These are phyloP conservation scores for Saprolegnia diclina DNA, from an alignment of 352 stramenopile species.

Conservation along the genomic window DNA sequence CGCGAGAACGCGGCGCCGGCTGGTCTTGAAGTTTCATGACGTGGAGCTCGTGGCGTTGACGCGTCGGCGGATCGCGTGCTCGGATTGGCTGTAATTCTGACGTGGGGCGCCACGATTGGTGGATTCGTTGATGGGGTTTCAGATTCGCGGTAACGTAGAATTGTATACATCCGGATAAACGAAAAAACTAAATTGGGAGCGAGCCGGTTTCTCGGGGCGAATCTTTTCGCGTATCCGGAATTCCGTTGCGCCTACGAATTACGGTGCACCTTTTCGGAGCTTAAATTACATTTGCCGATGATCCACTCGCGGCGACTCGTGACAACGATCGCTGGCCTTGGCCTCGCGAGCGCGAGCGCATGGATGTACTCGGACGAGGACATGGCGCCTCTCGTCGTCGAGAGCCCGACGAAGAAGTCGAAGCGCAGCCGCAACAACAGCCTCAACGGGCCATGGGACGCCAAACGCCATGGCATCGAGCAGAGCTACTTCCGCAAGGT, in stretches of 20 bases:
- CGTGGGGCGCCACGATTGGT: not conserved
- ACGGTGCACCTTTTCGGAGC: not conserved
- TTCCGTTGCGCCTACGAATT: not conserved
- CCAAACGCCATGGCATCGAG: conserved; percentile 47
- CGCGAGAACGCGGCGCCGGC: too few relatives aligned
- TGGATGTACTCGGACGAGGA: conserved; percentile 21
- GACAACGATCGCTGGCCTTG: conserved; percentile 10
- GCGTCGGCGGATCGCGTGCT: not conserved
- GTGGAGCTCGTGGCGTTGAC: not conserved
- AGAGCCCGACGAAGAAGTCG: not conserved
- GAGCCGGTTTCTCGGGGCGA: not conserved
- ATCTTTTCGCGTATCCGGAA: not conserved
- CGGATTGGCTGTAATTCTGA: not conserved
- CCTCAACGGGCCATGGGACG: not conserved
- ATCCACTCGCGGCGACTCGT: conserved; percentile 26
- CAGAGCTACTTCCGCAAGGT: conserved; percentile 64
- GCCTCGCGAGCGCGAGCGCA: not conserved
- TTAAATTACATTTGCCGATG: conserved; percentile 20
- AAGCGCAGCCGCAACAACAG: conserved; percentile 3
- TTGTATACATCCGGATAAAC: conserved; percentile 12
- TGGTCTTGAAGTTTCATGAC: not conserved
- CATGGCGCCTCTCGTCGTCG: not conserved
- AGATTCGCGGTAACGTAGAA: conserved; percentile 1
- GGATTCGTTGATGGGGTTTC: not conserved
- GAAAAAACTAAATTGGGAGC: not conserved